Conservation (phyloP, 495 filamentous ascomycete species). For the Hypomontagnella submonticulosa region DNA sequence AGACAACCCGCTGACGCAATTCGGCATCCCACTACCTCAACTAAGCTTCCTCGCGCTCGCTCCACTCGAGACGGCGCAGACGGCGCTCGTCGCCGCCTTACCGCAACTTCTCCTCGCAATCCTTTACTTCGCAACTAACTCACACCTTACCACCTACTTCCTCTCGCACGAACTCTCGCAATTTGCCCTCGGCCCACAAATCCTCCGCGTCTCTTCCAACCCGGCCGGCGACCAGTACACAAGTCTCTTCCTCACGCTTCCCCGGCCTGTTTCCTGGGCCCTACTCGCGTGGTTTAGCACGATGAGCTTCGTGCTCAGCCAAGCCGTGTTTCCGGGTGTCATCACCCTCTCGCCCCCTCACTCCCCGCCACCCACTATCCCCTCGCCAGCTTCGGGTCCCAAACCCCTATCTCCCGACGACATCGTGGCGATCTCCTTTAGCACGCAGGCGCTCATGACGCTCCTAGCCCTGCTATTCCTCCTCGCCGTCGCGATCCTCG, state of each 20-base stretch:
- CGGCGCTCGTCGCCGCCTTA: conserved; percentile 48
- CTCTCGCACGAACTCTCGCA: conserved; percentile 57
- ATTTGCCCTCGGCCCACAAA: conserved; percentile 47
- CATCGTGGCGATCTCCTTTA: conserved; percentile 46
- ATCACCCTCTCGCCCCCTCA: conserved; percentile 18
- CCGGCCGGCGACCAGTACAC: conserved; percentile 50
- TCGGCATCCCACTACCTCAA: conserved; percentile 46
- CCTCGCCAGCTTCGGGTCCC: neutral
- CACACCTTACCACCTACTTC: conserved; percentile 52
- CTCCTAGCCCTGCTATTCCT: conserved; percentile 50
- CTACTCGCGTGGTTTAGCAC: conserved; percentile 50
- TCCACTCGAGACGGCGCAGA: conserved; percentile 34
- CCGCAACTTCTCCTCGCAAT: conserved; percentile 55
- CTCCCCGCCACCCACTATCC: neutral
- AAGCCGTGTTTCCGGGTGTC: conserved; percentile 49
- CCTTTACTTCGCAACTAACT: conserved; percentile 56
- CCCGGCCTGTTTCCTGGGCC: conserved; percentile 52
- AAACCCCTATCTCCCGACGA: neutral
- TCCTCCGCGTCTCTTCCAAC: conserved; percentile 53
- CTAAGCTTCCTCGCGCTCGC: conserved; percentile 39
- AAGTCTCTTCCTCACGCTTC: conserved; percentile 55
- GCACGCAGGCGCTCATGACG: conserved; percentile 49
- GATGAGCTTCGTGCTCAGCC: conserved; percentile 53
- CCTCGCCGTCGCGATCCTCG: conserved; percentile 45
- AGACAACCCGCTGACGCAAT: conserved; percentile 42